A percentile compares a stretch with the other conserved stretches of the same genome.
Conservation (phyloP, 2,329 filamentous ascomycete species). For the Aspergillus proliferans region DNA sequence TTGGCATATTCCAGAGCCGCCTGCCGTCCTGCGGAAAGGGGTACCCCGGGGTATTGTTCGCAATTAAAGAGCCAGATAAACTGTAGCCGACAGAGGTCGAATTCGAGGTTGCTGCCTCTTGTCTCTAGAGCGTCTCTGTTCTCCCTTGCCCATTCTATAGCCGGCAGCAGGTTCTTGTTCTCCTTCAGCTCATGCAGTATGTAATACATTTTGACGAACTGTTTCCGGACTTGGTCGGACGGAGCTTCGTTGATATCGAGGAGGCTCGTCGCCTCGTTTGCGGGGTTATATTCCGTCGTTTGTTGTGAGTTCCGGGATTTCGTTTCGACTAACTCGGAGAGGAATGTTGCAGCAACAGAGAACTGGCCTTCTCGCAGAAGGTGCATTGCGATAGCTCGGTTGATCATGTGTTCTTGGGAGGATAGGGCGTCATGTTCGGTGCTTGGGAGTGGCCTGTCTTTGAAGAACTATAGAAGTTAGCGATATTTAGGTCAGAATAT, state of each 20-base stretch:
- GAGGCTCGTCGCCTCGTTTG: conserved; percentile 36
- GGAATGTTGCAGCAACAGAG: conserved; percentile 75
- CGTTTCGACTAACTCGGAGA: conserved; percentile 59
- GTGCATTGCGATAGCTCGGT: conserved; percentile 94
- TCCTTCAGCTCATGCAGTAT: conserved; percentile 74
- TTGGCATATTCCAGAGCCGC: conserved; percentile 70
- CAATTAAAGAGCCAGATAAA: conserved; percentile 83
- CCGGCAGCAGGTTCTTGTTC: conserved; percentile 66
- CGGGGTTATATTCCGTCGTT: conserved; percentile 23
- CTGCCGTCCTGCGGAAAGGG: conserved; percentile 23
- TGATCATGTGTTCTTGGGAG: conserved; percentile 69
- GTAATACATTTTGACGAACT: conserved; percentile 85
- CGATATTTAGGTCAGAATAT: background rate
- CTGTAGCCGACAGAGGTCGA: conserved; percentile 83
- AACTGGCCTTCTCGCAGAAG: conserved; percentile 92
- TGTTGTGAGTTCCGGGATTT: conserved; percentile 32
- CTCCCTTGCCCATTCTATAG: conserved; percentile 76
- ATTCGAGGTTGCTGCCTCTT: conserved; percentile 87
- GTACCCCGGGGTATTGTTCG: conserved; percentile 49
- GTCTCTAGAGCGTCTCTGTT: conserved; percentile 68
- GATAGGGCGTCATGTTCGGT: conserved; percentile 76
- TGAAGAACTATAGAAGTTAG: conserved; percentile 50
- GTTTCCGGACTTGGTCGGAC: conserved; percentile 63
- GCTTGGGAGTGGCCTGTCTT: conserved; percentile 62
- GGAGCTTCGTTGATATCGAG: conserved; percentile 54